Percentiles rank a stretch among this genome's conserved stretches.
Evolutionary conservation across 176 grass and related monocot species (phyloP).

Genomic region (maize (Zea mays)): DNA sequence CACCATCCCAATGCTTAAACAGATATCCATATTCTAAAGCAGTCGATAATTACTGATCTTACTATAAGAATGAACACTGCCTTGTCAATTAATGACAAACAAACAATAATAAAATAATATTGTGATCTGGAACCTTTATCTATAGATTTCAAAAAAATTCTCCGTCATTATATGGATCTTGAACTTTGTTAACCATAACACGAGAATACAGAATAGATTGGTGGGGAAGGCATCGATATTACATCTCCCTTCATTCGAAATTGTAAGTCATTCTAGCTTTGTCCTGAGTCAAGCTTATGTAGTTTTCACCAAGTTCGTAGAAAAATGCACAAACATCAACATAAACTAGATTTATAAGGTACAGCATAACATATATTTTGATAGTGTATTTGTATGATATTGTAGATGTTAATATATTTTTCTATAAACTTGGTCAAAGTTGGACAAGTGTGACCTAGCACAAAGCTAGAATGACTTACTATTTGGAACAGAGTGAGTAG

Average conservation of each 20-base stretch:
- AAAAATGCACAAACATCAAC: neutral
- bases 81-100: constrained; percentile 6
- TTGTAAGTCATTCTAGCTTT: neutral
- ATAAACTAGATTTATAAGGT: neutral
- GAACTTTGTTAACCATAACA: constrained; percentile 21
- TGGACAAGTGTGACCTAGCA: neutral
- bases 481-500: neutral
- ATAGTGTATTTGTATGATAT: neutral
- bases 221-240: neutral
- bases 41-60: neutral
- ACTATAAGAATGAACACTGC: neutral
- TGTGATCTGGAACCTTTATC: neutral
- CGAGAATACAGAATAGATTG: neutral
- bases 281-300: neutral
- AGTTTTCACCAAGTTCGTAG: neutral
- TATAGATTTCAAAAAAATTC: constrained; percentile 38
- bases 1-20: constrained; percentile 13
- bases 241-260: neutral
- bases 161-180: constrained; percentile 4
- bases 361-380: neutral
- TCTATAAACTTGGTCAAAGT: neutral
- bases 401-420: neutral
- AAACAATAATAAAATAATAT: constrained; percentile 4
- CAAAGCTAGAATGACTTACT: neutral
- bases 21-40: constrained; percentile 16